Percentiles rank a stretch among this genome's conserved stretches.
Evolutionary conservation across 2,329 filamentous ascomycete species (phyloP).

Genomic region (Beauveria caledonica): DNA sequence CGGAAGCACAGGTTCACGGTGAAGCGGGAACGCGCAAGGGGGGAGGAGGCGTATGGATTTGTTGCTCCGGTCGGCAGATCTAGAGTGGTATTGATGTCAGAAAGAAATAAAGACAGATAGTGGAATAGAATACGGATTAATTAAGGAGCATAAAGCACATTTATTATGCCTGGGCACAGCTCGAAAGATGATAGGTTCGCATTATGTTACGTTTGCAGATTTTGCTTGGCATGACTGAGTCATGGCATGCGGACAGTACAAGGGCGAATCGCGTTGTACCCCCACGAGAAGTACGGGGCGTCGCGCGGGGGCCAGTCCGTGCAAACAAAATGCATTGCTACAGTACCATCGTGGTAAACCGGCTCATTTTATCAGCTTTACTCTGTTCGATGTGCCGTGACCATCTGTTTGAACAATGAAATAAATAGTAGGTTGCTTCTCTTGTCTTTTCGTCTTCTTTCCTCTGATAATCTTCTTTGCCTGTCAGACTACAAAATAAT

Average conservation of each 20-base stretch:
- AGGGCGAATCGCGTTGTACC: background rate
- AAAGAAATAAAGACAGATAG: background rate
- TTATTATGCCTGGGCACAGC: background rate
- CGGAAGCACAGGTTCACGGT: too few species aligned
- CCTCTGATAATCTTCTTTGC: background rate
- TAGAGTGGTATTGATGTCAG: background rate
- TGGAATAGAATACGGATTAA: background rate
- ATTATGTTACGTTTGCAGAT: background rate
- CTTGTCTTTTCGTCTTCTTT: background rate
- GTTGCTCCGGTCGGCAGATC: background rate
- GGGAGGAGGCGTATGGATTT: too few species aligned
- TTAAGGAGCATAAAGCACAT: background rate
- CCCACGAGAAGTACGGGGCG: too few species aligned
- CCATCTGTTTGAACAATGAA: background rate
- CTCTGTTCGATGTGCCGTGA: background rate
- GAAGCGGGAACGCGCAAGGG: too few species aligned
- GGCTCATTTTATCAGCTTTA: background rate
- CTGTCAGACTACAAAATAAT: background rate
- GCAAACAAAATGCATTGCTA: too few species aligned
- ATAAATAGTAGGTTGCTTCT: background rate
- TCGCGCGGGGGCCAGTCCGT: constrained; percentile 15
- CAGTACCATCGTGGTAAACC: too few species aligned
- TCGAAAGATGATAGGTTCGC: background rate
- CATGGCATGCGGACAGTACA: background rate
- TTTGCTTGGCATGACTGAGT: background rate